Base-by-base conservation (phyloP, 2,329 filamentous ascomycete genomes). In the Harringtonia aguacate region DNA sequence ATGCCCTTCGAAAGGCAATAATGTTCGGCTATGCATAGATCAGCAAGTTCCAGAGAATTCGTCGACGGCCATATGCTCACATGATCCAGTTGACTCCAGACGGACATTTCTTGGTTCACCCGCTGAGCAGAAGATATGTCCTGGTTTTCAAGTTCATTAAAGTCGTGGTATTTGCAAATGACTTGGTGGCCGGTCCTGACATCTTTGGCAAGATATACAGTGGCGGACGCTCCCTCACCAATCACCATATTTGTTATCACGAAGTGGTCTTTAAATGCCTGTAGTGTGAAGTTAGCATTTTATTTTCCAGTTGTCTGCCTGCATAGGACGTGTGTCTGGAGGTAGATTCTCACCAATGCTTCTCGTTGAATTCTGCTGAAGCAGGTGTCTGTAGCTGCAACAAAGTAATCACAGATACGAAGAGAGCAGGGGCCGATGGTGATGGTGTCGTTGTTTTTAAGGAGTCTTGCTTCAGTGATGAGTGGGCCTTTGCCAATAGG, bases 131-230 rank as follows among this genome's bases (percentile, higher is more conserved):
- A 51, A 27, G 45, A 46, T n/a, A 44, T 49, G 55, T 36, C 40
- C 1, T 30, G 38, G 9, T 43, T 55, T 43, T 52, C 48, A 5
- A 61, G 41, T 7, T 50, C 51, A 28, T 64, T 62, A 3, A 82
- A 53, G 43, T 74, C 64, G 41, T 84, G 64, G 9, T 85, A 60
- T 53, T 87, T 86, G 64, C 83, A 87, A 12, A 80, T 81, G 18
- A 85, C 50, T 53, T 86, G 83, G 44, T 67, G 69, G 31, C 68
- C 65, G 0, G 71, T 74, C 8, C 57, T 58, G 21, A 63, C 56
- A 15, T 84, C 68, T 3, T 70, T 56, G 6, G 72, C 75, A 10
- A 80, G 62, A 44, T 73, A 68, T 4, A 83, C 73, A 35, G 61
- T 61, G 9, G 73, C 74, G 53, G 68, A 68, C 3, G 63, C 66